Evolutionary conservation across 495 filamentous ascomycete species (phyloP), one percentile per base, ranked within the genome.

Genomic region (Amniculicola lignicola): DNA sequence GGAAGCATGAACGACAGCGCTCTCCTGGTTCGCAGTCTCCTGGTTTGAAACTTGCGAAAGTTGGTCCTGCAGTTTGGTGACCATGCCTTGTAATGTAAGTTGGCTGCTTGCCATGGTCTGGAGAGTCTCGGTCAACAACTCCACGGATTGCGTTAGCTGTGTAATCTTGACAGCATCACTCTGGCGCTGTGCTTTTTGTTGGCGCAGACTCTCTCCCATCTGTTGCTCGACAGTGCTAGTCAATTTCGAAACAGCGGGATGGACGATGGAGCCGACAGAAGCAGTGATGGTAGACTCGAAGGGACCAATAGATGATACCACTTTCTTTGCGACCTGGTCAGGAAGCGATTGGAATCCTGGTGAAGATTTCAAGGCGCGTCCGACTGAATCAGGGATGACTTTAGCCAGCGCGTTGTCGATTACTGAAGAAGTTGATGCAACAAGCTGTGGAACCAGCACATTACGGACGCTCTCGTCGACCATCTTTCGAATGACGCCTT

Each of bases 141-240:
- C 81, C 9, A 95, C 84, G 21, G 88, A 77, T 4, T 77, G 73
- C 14, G 85, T 85, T 56, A 98, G 79, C 59, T 91, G 82, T 40
- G 95, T 88, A 53, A 96, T 87, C 75, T 95, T 95, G 27, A 74
- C 75, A 24, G 76, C 77, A 59, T 96, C 90, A 19, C 77, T 75
- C 16, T 81, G 77, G 37, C 82, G 87, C 65, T 85, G 82, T n/a
- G 74, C 65, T 62, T 95, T 87, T 16, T 85, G 75, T 19, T 81
- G 75, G 47, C 79, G 77, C 42, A 89, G 73, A 61, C 85, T 80
- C 35, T 80, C 77, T 29, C 77, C 72, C 39, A 84, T 75, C 42
- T 84, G 76, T 23, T 78, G 77, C 57, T 95, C 87, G 43, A 90
- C 71, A 9, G 88, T 82, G 25, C 64, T 68, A 37, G 79, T 75